Evolutionary conservation across 176 grass and related monocot genomes (phyloP).

Genomic region (Hordeum marinum): DNA sequence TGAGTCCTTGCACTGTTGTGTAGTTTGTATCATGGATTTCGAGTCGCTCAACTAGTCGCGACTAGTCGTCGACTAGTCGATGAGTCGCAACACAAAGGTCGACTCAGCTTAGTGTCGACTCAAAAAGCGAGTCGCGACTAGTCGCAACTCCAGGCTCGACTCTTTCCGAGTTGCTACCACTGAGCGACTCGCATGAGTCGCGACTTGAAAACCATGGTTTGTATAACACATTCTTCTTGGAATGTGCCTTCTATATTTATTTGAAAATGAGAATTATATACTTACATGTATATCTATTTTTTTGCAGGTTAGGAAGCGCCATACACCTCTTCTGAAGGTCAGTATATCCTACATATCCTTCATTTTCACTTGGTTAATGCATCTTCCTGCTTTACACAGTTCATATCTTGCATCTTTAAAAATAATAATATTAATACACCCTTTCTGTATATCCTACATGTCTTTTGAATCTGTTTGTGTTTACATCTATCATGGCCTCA

Average conservation of each 20-base stretch:
- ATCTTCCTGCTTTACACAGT: slow-evolving; percentile 17
- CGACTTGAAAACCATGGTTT: neutral
- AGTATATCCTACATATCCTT: slow-evolving; percentile 7
- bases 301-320: slow-evolving; percentile 67
- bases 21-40: neutral
- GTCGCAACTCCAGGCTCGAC: too few relatives aligned
- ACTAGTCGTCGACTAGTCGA: too few relatives aligned
- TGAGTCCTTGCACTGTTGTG: neutral
- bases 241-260: neutral
- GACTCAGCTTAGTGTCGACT: too few relatives aligned
- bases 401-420: neutral
- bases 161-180: too few relatives aligned
- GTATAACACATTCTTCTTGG: neutral
- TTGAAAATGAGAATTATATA: neutral
- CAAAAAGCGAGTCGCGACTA: too few relatives aligned
- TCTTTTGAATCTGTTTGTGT: neutral
- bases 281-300: slow-evolving; percentile 13
- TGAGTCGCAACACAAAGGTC: too few relatives aligned
- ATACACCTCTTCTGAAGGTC: slow-evolving; percentile 95
- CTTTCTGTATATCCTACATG: neutral
- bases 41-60: too few relatives aligned
- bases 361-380: slow-evolving; percentile 2
- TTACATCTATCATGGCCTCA: neutral
- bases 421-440: neutral
- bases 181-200: too few relatives aligned